These are phyloP conservation scores for Fusarium praegraminearum DNA, from an alignment of 2,329 filamentous ascomycete genomes.

Conservation along the genomic window DNA sequence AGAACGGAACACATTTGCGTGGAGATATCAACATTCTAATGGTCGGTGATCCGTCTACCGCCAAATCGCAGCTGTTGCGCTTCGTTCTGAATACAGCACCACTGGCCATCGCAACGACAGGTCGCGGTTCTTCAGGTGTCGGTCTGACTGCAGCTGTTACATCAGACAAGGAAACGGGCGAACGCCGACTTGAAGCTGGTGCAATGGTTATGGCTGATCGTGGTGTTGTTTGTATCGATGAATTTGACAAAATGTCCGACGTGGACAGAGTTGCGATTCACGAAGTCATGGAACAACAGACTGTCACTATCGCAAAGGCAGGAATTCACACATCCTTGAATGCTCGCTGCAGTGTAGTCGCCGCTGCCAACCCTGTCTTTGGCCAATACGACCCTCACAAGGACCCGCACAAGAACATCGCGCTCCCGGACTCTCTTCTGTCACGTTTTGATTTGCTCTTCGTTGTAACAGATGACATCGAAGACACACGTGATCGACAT, in stretches of 20 bases:
- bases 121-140: slow-evolving; percentile 95
- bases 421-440: slow-evolving; percentile 92
- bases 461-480: slow-evolving; percentile 97
- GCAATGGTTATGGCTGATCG: slow-evolving; percentile 98
- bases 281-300: slow-evolving; percentile 99
- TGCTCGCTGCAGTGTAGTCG: slow-evolving; percentile 94
- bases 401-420: slow-evolving; percentile 98
- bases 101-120: slow-evolving; percentile 95
- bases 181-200: slow-evolving; percentile 93
- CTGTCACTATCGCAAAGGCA: slow-evolving; percentile 97
- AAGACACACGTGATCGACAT: slow-evolving; percentile 89
- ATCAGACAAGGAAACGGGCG: slow-evolving; percentile 96
- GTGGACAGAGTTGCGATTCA: slow-evolving; percentile 98
- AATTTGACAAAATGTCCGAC: slow-evolving; percentile 99
- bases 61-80: slow-evolving; percentile 96
- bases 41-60: slow-evolving; percentile 98
- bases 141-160: slow-evolving; percentile 98
- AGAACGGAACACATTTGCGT: slow-evolving; percentile 96
- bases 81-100: slow-evolving; percentile 98
- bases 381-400: slow-evolving; percentile 99
- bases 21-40: slow-evolving; percentile 99
- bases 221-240: slow-evolving; percentile 98
- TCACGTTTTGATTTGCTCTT: slow-evolving; percentile 99
- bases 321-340: slow-evolving; percentile 98
- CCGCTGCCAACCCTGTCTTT: slow-evolving; percentile 96